Conservation (phyloP, 257 asterid species). For the Jasminum sambac region DNA sequence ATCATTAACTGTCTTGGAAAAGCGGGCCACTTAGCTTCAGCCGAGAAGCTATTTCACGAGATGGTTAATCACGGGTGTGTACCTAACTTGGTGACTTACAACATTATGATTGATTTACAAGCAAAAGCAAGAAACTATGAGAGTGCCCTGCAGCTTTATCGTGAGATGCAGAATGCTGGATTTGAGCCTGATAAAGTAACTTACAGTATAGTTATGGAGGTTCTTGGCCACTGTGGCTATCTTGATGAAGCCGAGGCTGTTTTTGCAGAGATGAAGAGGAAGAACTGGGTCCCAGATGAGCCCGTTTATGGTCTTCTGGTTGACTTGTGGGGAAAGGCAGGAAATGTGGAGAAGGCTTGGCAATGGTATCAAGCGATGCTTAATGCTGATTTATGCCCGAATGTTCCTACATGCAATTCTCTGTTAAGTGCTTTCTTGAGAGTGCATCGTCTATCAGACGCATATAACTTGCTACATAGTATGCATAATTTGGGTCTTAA, state of each 20-base stretch:
- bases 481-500: conserved; percentile 72
- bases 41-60: conserved; percentile 78
- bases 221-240: conserved; percentile 91
- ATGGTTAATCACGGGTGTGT: conserved; percentile 86
- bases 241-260: conserved; percentile 91
- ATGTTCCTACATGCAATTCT: conserved; percentile 94
- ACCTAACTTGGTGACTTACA: conserved; percentile 87
- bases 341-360: conserved; percentile 88
- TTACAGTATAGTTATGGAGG: conserved; percentile 95
- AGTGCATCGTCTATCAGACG: conserved; percentile 81
- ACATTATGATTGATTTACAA: conserved; percentile 89
- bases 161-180: conserved; percentile 92
- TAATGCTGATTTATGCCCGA: conserved; percentile 73
- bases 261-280: conserved; percentile 79
- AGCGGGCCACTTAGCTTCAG: conserved; percentile 84
- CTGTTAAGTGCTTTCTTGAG: conserved; percentile 89
- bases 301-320: conserved; percentile 94
- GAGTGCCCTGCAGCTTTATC: conserved; percentile 74
- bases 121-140: conserved; percentile 92
- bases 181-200: conserved; percentile 94
- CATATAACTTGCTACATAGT: conserved; percentile 72
- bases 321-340: conserved; percentile 92
- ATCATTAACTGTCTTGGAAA: conserved; percentile 93
- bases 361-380: conserved; percentile 90
- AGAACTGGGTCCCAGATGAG: conserved; percentile 97